Conservation (phyloP, 1,284 basidiomycete genomes). For the Rhodotorula sp. region DNA sequence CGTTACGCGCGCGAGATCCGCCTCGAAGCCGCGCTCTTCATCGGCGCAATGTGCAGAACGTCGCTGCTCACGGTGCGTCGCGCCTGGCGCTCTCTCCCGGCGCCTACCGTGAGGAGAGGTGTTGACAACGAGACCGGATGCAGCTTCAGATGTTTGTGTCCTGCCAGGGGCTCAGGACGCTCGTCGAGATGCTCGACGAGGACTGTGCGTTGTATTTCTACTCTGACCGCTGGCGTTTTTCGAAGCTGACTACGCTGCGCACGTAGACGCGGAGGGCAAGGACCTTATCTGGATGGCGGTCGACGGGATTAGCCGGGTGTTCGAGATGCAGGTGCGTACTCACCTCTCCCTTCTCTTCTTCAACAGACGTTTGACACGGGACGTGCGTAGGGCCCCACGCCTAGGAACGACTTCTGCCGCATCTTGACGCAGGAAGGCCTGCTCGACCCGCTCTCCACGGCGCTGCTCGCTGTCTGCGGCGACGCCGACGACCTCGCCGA, state of each 20-base stretch:
- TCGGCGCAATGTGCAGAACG: conserved; percentile 86
- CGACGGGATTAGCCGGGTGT: conserved; percentile 90
- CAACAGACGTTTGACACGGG: no score
- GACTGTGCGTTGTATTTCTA: conserved; percentile 61
- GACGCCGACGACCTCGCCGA: conserved; percentile 62
- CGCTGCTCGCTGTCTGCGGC: conserved; percentile 81
- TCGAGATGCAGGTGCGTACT: conserved; percentile 68
- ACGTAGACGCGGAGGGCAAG: conserved; percentile 66
- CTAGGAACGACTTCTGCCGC: conserved; percentile 95
- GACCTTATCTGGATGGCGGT: conserved; percentile 92
- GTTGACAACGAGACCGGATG: not conserved
- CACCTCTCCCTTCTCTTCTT: not conserved
- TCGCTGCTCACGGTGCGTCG: conserved; percentile 71
- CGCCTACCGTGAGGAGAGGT: not conserved
- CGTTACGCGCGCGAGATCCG: conserved; percentile 90
- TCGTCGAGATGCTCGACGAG: conserved; percentile 94
- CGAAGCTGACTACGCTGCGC: not conserved
- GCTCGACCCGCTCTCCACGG: conserved; percentile 86
- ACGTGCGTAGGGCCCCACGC: conserved; percentile 76
- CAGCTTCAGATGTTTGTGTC: conserved; percentile 93
- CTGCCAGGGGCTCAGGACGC: conserved; percentile 51
- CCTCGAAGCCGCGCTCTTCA: conserved; percentile 91
- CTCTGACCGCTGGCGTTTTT: no score
- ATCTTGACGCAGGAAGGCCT: conserved; percentile 97
- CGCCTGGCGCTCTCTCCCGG: not conserved